Base-by-base conservation (phyloP, 2,329 filamentous ascomycete genomes). In the Fusarium avenaceum region DNA sequence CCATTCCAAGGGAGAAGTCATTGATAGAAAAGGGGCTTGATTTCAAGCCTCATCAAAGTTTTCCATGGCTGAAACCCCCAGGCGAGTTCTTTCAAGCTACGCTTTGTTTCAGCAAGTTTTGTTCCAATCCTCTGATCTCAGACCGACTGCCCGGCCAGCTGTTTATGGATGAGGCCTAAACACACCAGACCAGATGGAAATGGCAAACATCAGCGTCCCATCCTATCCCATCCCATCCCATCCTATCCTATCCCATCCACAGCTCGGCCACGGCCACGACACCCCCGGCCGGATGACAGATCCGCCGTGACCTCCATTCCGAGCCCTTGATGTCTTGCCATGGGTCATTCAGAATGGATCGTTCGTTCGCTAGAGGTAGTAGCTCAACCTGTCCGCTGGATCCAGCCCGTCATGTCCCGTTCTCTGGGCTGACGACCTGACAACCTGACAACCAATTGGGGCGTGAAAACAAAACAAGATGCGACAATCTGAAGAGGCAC, bases 361-460 rank as follows among this genome's bases (percentile, higher is more conserved):
- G 64, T 72, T 72, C 58, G 53, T 59, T 73, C 69, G 69, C 71
- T 71, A 73, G 67, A 54, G 45, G 35, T 67, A 54, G 67, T 73
- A 74, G 68, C 64, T 74, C 70, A 70, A 74, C 72, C 70, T 74
- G 70, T 51, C 70, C 60, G 72, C 64, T 72, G 72, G 72, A 74
- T 74, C 70, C 69, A 74, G 72, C 72, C 69, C 64, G 66, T 71
- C 69, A 64, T 67, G 65, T 71, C 63, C 71, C 60, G 70, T 64
- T 69, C 65, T 67, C 67, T 72, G 61, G 67, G 51, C 58, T 70
- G 70, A 56, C 57, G 65, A 52, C 58, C 30, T 67, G 56, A 57
- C 62, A 60, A 56, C 69, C 71, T 67, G 51, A 57, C 62, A 60
- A 56, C 69, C 71, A 73, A 71, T 73, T 67, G 65, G 56, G 60